These are phyloP conservation scores for Lumnitzera racemosa DNA, from an alignment of 345 rosid species.

Conservation along the genomic window DNA sequence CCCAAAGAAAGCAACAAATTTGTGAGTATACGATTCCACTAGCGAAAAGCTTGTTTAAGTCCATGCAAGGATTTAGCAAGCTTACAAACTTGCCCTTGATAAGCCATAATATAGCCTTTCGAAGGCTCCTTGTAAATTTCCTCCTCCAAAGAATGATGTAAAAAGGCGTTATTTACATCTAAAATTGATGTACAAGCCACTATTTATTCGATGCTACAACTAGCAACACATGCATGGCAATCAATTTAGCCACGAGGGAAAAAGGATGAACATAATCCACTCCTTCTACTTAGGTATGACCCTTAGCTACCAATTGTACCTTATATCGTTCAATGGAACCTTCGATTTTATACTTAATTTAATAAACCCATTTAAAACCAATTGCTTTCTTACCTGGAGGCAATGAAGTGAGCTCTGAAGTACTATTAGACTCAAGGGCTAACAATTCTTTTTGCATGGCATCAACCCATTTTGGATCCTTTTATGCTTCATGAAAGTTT, in stretches of 20 bases:
- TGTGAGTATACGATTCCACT: too few species aligned
- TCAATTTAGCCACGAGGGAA: not conserved
- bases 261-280: not conserved
- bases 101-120: too few species aligned
- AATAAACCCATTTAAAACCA: not conserved
- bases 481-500: too few species aligned
- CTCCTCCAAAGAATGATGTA: too few species aligned
- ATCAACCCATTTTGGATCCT: too few species aligned
- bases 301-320: not conserved
- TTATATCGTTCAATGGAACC: not conserved
- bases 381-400: not conserved
- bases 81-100: too few species aligned
- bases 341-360: not conserved
- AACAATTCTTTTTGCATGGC: too few species aligned
- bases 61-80: too few species aligned
- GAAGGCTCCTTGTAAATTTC: too few species aligned
- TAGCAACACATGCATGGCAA: not conserved
- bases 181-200: not conserved
- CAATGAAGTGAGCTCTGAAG: not conserved
- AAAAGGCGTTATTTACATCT: not conserved
- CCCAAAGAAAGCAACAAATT: too few species aligned
- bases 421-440: not conserved
- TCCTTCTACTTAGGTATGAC: not conserved
- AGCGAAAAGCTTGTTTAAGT: too few species aligned
- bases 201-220: not conserved